Evolutionary conservation across 352 stramenopile genomes (phyloP), one percentile per base, ranked within the genome.

Genomic region (Pythium oligandrum): DNA sequence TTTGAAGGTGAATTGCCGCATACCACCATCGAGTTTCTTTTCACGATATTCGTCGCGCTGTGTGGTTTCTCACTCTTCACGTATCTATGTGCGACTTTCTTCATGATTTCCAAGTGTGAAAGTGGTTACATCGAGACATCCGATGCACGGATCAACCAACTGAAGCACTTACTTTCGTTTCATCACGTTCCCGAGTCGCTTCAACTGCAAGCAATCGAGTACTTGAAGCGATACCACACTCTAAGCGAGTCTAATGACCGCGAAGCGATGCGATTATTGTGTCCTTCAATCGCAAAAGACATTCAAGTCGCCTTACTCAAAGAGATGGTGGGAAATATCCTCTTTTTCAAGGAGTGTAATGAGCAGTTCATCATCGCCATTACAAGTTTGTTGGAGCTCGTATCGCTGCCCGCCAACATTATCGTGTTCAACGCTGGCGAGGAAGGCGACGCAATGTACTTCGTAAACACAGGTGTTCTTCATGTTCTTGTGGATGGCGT

Each of bases 21-120:
- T 11, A 66, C 66, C 0, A 66, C 73, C 3, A 11, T 60, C 3
- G 70, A 79, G 48, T 86, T 86, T 53, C 48, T 74, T 26, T 90
- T 88, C 55, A 84, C 76, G 43, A 73, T 83, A 26, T 60, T 78
- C n/a, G 79, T 90, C 32, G 73, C 64, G 3, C 49, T 84, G 17
- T 82, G 74, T n/a, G 79, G 76, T 4, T 86, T 90, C 54, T 63
- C 78, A 6, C 51, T 88, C 11, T 90, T 90, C 57, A 86, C 75
- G 10, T 84, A 85, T 40, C 44, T 90, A 2, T 86, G 74, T 33
- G 79, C 74, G 6, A 86, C 66, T 12, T 83, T 88, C 37, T 90
- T 90, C 51, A 84, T 90, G 72, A 78, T 90, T 11, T 90, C 79
- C 36, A 87, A 90, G 49, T 88, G 76, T 48, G 79, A 90, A 59